A percentile compares a stretch with the other conserved stretches of the same genome.
phyloP scores from a whole-genome alignment of 495 filamentous ascomycete genomes.

The Tuber microsphaerosporum region DNA sequence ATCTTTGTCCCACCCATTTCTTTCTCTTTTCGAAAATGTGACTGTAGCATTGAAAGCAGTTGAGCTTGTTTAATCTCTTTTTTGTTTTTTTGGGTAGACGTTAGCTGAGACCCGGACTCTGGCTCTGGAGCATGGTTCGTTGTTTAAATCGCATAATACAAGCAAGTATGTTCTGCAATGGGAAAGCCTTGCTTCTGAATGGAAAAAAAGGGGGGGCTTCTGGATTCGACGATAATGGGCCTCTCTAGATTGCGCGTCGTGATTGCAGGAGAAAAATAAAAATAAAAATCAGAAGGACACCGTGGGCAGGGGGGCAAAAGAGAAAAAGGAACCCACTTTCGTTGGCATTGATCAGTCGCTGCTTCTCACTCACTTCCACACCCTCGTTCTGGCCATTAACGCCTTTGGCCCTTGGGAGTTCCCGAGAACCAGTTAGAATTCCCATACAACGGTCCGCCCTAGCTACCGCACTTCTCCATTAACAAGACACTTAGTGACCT shows the following conservation, averaged over 20 bases:
- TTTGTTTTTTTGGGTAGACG: slow-evolving; percentile 5
- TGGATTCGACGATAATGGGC: background rate
- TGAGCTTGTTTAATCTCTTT: slow-evolving; percentile 13
- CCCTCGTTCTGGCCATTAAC: background rate
- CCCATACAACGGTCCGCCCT: background rate
- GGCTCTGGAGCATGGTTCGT: background rate
- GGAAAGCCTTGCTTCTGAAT: slow-evolving; percentile 6
- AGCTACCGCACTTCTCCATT: background rate
- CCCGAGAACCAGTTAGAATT: background rate
- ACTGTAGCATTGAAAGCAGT: slow-evolving; percentile 19
- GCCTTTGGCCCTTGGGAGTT: background rate
- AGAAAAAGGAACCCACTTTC: background rate
- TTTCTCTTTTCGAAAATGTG: slow-evolving; percentile 19
- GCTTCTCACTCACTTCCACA: background rate
- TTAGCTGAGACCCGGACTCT: background rate
- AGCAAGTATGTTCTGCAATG: background rate
- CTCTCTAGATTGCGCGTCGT: background rate
- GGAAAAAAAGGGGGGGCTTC: background rate
- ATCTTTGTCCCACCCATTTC: slow-evolving; percentile 15
- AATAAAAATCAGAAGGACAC: background rate
- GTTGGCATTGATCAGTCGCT: background rate
- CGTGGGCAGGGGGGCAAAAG: background rate
- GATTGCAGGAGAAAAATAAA: background rate
- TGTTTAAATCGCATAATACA: background rate
- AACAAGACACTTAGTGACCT: background rate